Conservation (phyloP, 2,329 filamentous ascomycete genomes). For the Colletotrichum incanum region DNA sequence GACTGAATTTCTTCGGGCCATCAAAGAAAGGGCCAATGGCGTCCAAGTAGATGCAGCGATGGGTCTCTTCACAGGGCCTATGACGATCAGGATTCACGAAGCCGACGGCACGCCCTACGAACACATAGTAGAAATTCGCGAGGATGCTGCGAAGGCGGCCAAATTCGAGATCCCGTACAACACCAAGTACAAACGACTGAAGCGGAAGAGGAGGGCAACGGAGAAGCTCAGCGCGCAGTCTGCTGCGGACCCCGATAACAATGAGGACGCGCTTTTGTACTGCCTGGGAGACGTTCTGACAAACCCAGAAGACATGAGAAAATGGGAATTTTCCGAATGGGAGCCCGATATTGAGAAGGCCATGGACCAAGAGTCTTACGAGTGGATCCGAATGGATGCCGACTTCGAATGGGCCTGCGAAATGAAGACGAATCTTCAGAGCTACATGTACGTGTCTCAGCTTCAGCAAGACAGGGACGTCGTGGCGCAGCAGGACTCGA, state of each 20-base stretch:
- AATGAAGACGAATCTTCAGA: constrained; percentile 85
- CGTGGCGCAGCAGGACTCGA: constrained; percentile 85
- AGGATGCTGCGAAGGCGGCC: constrained; percentile 79
- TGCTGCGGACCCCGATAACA: constrained; percentile 66
- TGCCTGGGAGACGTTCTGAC: constrained; percentile 93
- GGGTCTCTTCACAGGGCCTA: constrained; percentile 91
- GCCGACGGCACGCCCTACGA: constrained; percentile 98
- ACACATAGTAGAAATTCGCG: constrained; percentile 96
- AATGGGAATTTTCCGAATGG: constrained; percentile 93
- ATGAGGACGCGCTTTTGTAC: constrained; percentile 89
- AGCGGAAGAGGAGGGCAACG: constrained; percentile 74
- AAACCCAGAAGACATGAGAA: constrained; percentile 82
- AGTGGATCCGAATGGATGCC: constrained; percentile 98
- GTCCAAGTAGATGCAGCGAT: constrained; percentile 80
- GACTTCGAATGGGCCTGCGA: constrained; percentile 98
- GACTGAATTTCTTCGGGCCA: constrained; percentile 84
- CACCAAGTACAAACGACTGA: constrained; percentile 98
- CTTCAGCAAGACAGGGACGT: constrained; percentile 97
- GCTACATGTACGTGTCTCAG: constrained; percentile 98
- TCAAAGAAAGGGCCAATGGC: constrained; percentile 82
- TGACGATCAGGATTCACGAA: constrained; percentile 98
- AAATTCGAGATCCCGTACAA: constrained; percentile 98
- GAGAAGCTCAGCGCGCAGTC: constrained; percentile 72
- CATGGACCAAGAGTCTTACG: constrained; percentile 97
- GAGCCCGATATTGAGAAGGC: constrained; percentile 87